Percentiles rank a stretch among this genome's conserved stretches.
These are phyloP conservation scores for Trypanosoma platydactyli DNA, from an alignment of 208 protist genomes.

Conservation along the genomic window DNA sequence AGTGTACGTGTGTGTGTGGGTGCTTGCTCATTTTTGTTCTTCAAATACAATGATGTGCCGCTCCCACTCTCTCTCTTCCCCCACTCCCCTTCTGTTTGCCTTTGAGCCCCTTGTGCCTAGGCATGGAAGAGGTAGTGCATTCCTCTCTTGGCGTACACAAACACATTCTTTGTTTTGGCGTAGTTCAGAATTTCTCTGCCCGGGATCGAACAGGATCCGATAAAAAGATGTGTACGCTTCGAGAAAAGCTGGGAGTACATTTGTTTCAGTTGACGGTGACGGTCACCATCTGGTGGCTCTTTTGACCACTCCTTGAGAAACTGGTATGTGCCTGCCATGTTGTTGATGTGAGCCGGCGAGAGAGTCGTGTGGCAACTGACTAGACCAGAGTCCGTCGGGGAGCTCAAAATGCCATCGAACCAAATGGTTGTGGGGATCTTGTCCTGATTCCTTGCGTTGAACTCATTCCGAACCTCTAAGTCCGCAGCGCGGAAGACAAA, in stretches of 20 bases:
- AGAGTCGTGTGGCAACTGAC: constrained; percentile 57
- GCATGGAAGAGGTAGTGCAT: constrained; percentile 63
- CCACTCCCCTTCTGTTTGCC: neutral
- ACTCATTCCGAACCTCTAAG: constrained; percentile 69
- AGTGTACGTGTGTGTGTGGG: neutral
- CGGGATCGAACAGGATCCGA: constrained; percentile 66
- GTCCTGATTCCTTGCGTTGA: constrained; percentile 64
- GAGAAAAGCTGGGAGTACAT: constrained; percentile 52
- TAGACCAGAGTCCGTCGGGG: constrained; percentile 57
- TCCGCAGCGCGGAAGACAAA: constrained; percentile 80
- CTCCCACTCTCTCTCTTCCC: constrained; percentile 6
- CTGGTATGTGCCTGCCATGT: constrained; percentile 51
- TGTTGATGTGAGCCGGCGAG: constrained; percentile 63
- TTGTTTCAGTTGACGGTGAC: constrained; percentile 73
- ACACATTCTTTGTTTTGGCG: constrained; percentile 77
- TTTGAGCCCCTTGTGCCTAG: constrained; percentile 22
- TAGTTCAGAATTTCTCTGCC: constrained; percentile 77
- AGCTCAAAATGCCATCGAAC: constrained; percentile 79
- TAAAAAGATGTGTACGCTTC: constrained; percentile 69
- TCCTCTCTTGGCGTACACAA: constrained; percentile 81
- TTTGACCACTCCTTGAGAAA: constrained; percentile 72
- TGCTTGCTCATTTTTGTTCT: neutral
- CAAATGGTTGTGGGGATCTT: constrained; percentile 76
- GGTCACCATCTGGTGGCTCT: constrained; percentile 69
- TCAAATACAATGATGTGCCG: neutral